phyloP scores from a whole-genome alignment of 208 protist species.

The Leishmania guyanensis region DNA sequence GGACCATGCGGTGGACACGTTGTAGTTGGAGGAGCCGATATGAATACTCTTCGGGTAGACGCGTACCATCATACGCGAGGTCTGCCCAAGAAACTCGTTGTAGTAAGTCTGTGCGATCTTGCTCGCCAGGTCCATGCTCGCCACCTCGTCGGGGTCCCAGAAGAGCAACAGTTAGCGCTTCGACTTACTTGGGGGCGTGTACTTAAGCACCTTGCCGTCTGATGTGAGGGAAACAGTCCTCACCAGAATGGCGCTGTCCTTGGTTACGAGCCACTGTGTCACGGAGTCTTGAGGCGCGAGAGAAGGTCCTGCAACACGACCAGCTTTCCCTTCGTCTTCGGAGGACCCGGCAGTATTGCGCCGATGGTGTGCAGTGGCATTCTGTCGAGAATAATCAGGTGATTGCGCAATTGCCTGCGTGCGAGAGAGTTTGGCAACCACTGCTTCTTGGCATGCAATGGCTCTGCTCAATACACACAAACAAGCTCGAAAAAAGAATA shows the following conservation, averaged over 20 bases:
- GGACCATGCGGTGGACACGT: conserved; percentile 82
- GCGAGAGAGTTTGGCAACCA: neutral
- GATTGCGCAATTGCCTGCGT: neutral
- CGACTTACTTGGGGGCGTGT: conserved; percentile 49
- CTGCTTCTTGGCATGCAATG: neutral
- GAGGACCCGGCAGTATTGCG: conserved; percentile 20
- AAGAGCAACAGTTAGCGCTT: conserved; percentile 47
- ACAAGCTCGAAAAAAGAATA: neutral
- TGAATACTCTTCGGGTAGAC: conserved; percentile 93
- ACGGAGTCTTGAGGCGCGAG: conserved; percentile 15
- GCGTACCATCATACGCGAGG: conserved; percentile 71
- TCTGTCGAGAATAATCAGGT: neutral
- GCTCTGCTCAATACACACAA: neutral
- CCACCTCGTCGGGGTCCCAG: conserved; percentile 52
- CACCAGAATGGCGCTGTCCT: conserved; percentile 10
- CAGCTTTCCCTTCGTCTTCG: conserved; percentile 26
- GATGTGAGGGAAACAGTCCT: conserved; percentile 37
- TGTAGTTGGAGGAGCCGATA: conserved; percentile 93
- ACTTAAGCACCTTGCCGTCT: conserved; percentile 46
- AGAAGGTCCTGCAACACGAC: conserved; percentile 31
- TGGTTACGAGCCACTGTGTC: conserved; percentile 27
- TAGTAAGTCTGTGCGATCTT: conserved; percentile 27
- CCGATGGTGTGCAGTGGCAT: conserved; percentile 19
- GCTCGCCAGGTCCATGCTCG: conserved; percentile 35
- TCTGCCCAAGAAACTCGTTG: conserved; percentile 52